These are phyloP conservation scores for Exophiala mesophila DNA, from an alignment of 2,329 filamentous ascomycete species.

Conservation along the genomic window DNA sequence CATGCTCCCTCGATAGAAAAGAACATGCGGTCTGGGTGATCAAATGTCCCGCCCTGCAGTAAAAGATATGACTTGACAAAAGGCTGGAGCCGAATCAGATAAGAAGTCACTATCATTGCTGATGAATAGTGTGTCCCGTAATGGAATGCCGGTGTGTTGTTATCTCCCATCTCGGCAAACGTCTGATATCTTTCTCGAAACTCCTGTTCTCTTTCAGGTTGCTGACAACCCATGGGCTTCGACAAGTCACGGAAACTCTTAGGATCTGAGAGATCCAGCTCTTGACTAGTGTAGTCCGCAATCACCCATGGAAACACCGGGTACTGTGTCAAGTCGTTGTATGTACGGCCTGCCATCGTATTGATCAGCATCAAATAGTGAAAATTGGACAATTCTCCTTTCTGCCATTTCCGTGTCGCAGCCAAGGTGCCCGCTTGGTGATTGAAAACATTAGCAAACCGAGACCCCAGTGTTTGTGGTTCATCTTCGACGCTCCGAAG, in stretches of 20 bases:
- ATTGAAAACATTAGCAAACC: slow-evolving; percentile 89
- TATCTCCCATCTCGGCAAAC: slow-evolving; percentile 84
- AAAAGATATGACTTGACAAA: slow-evolving; percentile 95
- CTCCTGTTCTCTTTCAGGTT: slow-evolving; percentile 65
- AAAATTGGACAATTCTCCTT: slow-evolving; percentile 95
- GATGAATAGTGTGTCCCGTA: slow-evolving; percentile 99
- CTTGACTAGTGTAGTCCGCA: slow-evolving; percentile 90
- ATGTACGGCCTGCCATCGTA: slow-evolving; percentile 92
- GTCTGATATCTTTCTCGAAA: slow-evolving; percentile 81
- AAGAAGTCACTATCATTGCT: slow-evolving; percentile 97
- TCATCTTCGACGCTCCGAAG: slow-evolving; percentile 63
- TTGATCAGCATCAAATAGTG: slow-evolving; percentile 99
- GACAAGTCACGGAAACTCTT: slow-evolving; percentile 83
- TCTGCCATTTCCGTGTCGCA: slow-evolving; percentile 82
- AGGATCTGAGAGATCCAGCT: slow-evolving; percentile 80
- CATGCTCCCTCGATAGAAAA: slow-evolving; percentile 88
- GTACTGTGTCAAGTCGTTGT: slow-evolving; percentile 97
- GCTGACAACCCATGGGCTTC: slow-evolving; percentile 95
- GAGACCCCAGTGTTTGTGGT: slow-evolving; percentile 69
- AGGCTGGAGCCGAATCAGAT: slow-evolving; percentile 87
- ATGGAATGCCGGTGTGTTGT: slow-evolving; percentile 73
- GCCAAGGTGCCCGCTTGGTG: slow-evolving; percentile 74
- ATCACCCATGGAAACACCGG: slow-evolving; percentile 97
- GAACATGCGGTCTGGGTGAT: slow-evolving; percentile 92
- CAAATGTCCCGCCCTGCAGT: slow-evolving; percentile 91